These are phyloP conservation scores for Myxozyma monticola DNA, from an alignment of 805 yeast species.

Conservation along the genomic window DNA sequence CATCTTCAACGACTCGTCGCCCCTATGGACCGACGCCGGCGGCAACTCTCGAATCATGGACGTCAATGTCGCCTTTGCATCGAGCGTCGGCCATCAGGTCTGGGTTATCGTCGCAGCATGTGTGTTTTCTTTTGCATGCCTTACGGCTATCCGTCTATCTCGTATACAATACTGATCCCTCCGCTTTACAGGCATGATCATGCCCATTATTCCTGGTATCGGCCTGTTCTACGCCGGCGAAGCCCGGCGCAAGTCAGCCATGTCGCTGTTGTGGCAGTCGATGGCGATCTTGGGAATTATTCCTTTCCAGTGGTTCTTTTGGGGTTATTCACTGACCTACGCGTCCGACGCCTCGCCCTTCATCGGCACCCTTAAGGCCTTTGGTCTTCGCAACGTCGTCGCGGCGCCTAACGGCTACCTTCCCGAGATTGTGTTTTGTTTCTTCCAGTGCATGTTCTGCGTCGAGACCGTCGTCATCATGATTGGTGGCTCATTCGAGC, in stretches of 20 bases:
- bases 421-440: slow-evolving; percentile 87
- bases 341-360: slow-evolving; percentile 68
- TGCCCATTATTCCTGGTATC: slow-evolving; percentile 96
- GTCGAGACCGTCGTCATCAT: slow-evolving; percentile 86
- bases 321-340: slow-evolving; percentile 94
- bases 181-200: slow-evolving; percentile 53
- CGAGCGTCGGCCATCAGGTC: slow-evolving; percentile 59
- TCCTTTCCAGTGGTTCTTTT: slow-evolving; percentile 94
- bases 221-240: slow-evolving; percentile 91
- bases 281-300: slow-evolving; percentile 84
- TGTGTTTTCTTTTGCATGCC: neutral
- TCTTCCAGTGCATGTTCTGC: slow-evolving; percentile 97
- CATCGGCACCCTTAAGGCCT: slow-evolving; percentile 78
- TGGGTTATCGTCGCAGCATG: slow-evolving; percentile 62
- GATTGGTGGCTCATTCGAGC: slow-evolving; percentile 97
- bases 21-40: slow-evolving; percentile 44
- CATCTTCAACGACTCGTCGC: slow-evolving; percentile 22
- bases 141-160: neutral
- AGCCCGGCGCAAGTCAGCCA: slow-evolving; percentile 90
- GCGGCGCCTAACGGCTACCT: slow-evolving; percentile 71
- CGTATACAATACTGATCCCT: neutral
- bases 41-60: slow-evolving; percentile 69
- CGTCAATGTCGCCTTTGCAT: slow-evolving; percentile 58
- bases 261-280: slow-evolving; percentile 90
- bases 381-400: slow-evolving; percentile 75